Evolutionary conservation across 371 early-diverging fungal genomes (phyloP).

Genomic region (Cokeromyces recurvatus): DNA sequence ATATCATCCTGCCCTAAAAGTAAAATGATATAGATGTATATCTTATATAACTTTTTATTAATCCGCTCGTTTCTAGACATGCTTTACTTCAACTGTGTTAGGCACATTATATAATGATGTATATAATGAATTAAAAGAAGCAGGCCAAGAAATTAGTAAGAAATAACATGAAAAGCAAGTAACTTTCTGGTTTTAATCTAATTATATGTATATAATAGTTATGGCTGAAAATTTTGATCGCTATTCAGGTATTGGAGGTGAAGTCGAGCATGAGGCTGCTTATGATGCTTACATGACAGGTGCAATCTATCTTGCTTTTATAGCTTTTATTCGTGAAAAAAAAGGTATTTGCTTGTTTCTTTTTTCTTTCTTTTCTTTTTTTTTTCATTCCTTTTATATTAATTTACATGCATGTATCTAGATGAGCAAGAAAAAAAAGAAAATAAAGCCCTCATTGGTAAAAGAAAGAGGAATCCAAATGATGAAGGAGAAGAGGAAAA

Average conservation of each 20-base stretch:
- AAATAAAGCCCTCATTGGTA: not conserved
- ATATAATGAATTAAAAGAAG: slow-evolving; percentile 18
- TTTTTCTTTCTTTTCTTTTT: not conserved
- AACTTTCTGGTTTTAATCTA: no score
- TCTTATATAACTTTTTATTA: not conserved
- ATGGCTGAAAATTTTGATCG: slow-evolving; percentile 34
- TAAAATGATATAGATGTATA: slow-evolving; percentile 2
- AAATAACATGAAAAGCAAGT: not conserved
- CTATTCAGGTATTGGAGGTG: slow-evolving; percentile 19
- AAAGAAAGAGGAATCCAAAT: slow-evolving; percentile 6
- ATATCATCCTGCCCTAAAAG: slow-evolving; percentile 43
- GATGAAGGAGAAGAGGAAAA: slow-evolving; percentile 4
- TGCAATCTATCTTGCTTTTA: slow-evolving; percentile 56
- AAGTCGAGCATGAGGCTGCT: slow-evolving; percentile 80
- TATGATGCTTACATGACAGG: slow-evolving; percentile 91
- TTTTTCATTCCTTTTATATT: not conserved
- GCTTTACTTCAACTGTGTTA: slow-evolving; percentile 24
- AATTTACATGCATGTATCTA: no score
- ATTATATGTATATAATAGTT: slow-evolving; percentile 5
- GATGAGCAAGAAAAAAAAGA: no score
- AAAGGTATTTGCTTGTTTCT: slow-evolving; percentile 11
- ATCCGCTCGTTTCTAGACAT: no score
- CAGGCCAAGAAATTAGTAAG: slow-evolving; percentile 43
- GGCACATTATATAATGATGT: slow-evolving; percentile 33
- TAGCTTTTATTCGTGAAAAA: slow-evolving; percentile 41